Evolutionary conservation across 1,284 basidiomycete genomes (phyloP), one percentile per base, ranked within the genome.

Genomic region (Marasmius oreades): DNA sequence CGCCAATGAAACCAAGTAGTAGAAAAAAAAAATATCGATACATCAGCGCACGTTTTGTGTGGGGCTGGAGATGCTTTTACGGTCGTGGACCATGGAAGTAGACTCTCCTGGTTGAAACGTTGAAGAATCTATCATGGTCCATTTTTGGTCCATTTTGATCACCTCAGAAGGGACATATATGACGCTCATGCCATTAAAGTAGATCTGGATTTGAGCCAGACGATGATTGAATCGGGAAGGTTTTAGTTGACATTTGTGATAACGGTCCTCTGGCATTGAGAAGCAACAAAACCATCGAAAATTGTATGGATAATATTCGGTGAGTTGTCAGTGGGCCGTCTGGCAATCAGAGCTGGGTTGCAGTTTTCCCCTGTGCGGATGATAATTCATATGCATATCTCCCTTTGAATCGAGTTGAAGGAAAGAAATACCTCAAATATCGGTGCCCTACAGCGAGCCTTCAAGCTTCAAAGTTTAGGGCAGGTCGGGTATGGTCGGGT

Each of bases 151-250:
- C 18, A 43, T 42, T 14, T 59, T 54, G 20, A 57, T 61, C 24
- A 65, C 68, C 18, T 56, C 48, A 36, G 63, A 58, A 10, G 68
- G 67, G 16, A 57, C 56, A 56, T 67, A 67, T 57, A 71, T 67
- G 43, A 70, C 68, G 63, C 70, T 72, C 54, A 69, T 62, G 61
- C 74, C 75, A 45, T 59, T 69, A 67, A 77, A 76, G n/a, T n/a
- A n/a, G n/a, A 33, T 63, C 57, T 23, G 74, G 73, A 31, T 58
- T 59, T 36, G 62, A 64, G 50, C 73, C 72, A 28, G 67, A 60
- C 14, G 62, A 65, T 55, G 68, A 67, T 20, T 66, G 65, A 61
- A 77, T 73, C 52, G 63, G 53, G 64, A 77, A 77, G 23, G 70
- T 73, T 62, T 77, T 65, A 16, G 72, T 69, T 12, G 73, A 69